Base-by-base conservation (phyloP, 2,329 filamentous ascomycete genomes). In the Ophiocordyceps camponoti-leonardi region DNA sequence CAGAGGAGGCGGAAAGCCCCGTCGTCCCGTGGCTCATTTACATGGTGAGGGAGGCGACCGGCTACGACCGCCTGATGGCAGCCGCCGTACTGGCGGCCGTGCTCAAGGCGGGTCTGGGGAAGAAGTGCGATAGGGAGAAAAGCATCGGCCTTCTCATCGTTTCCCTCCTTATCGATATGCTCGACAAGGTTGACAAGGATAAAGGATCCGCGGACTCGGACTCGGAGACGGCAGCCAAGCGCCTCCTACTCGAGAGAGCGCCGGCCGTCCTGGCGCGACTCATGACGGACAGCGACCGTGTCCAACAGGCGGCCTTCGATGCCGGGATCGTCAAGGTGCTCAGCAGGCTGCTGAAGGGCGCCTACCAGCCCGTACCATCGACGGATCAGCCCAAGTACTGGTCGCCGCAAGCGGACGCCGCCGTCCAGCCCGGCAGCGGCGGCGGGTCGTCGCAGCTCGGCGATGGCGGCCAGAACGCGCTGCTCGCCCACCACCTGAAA, bases 241-340 rank as follows among this genome's bases (percentile, higher is more conserved):
- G 56, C 18, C 53, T 50, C 10, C 68, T 86, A 13, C 69, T 79
- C 46, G 84, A 90, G 58, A 76, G 77, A 49, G 79, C 83, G 2
- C 85, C 88, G 8, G 72, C 77, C 1, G 74, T 93, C 12, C 68
- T 96, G 46, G 85, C 86, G 16, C 77, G 80, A 42, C 69, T 96
- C 37, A 78, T 94, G 18, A 77, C 79, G 23, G 85, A 92, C 55
- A 86, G 81, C 58, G 77, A 83, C 49, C 72, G 76, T 48, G 69
- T 96, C 45, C 90, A 96, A 61, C 83, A 81, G 54, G 80, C 86
- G 35, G 86, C 87, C 0, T 81, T 81, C 41, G 85, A 95, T 49
- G 71, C 69, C 47, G 61, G 66, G 23, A 71, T 66, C 1, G 62
- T 73, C 43, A 67, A 66, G 51, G 60, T 62, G 2, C 56, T 73